Base-by-base conservation (phyloP, 306 rosid genomes). In the Erythrophleum fordii region DNA sequence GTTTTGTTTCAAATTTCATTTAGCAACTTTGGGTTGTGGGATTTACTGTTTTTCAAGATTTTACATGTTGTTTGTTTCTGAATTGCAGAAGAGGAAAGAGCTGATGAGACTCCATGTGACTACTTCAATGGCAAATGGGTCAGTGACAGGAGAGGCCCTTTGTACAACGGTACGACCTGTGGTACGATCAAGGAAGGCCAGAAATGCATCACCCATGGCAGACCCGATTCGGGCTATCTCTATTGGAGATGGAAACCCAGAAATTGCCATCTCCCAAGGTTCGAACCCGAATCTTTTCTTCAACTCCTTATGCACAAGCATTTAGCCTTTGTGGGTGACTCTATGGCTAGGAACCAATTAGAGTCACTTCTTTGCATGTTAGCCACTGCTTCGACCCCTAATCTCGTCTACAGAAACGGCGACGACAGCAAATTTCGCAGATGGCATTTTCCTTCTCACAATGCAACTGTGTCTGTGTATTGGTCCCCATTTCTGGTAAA, bases 321-420 rank as follows among this genome's bases (percentile, higher is more conserved):
- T 39, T 6, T 95, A 72, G 97, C 97, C 31, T 91, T 95, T 88
- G 91, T 95, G 1, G 98, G 98, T 3, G 98, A 95, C 49, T 95
- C 98, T 76, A 85, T 95, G 93, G 98, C 98, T 16, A 95, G 98
- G 83, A 95, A 95, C 88, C 98, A 95, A 73, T 69, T 92, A 65
- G 98, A 95, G 80, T 95, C 98, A 1, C 97, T 95, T 65, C 95
- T 95, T n/a, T 95, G 98, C 79, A 73, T 92, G 91, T 17, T 95
- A 16, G 60, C 97, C 78, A 81, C 94, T 34, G 83, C 65, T 23
- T 90, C 94, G 10, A 52, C 68, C 18, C 97, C 97, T 8, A 56
- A 85, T 22, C 97, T 92, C 67, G 85, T 90, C 22, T 90, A 89
- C 73, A 58, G 48, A 9, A 72, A 76, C 9, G 89, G 91, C 0